Conservation (phyloP, 257 asterid genomes). For the Catharanthus roseus region DNA sequence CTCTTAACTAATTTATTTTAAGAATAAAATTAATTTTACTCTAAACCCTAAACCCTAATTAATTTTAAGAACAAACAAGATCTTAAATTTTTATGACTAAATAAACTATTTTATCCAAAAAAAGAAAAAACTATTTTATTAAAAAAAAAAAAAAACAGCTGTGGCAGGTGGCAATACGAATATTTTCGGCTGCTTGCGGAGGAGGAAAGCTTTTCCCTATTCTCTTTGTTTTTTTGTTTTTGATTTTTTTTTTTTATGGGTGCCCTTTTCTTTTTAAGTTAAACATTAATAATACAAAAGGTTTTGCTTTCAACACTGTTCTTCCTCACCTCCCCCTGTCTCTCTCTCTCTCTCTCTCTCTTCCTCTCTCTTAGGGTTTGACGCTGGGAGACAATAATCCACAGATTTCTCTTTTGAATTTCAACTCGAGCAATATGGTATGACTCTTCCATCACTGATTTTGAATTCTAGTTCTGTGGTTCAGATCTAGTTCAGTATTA, state of each 20-base stretch:
- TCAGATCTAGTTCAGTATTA: constrained; percentile 9
- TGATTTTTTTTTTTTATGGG: no score
- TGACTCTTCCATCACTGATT: background rate
- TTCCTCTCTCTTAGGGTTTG: constrained; percentile 19
- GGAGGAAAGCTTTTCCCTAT: background rate
- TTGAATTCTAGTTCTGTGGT: background rate
- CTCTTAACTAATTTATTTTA: no score
- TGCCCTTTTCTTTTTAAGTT: no score
- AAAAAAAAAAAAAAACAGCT: background rate
- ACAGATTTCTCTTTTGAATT: constrained; percentile 5
- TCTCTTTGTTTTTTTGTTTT: background rate
- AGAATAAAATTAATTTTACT: no score
- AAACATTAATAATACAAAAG: background rate
- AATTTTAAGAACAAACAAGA: no score
- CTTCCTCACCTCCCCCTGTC: background rate
- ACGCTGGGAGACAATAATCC: constrained; percentile 13
- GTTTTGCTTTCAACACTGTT: background rate
- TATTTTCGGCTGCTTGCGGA: background rate
- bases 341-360: background rate
- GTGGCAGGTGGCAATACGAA: background rate
- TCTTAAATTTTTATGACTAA: no score
- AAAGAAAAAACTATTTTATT: no score
- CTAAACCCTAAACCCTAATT: no score
- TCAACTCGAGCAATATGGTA: constrained; percentile 18
- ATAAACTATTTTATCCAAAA: no score